Evolutionary conservation across 371 early-diverging fungal species (phyloP).

Genomic region (Mortierella polycephala): DNA sequence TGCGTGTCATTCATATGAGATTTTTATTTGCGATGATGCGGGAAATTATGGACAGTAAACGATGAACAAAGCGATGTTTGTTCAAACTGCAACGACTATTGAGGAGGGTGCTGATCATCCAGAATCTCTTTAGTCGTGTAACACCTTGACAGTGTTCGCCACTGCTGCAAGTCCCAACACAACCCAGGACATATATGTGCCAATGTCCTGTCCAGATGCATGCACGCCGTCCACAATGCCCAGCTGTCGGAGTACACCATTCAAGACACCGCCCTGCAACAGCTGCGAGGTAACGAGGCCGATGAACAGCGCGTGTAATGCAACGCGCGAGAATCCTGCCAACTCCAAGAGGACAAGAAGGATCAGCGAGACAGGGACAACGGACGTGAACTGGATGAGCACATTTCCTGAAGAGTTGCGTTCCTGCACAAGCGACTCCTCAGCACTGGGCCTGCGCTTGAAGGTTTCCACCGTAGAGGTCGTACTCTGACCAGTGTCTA

Average conservation of each 20-base stretch:
- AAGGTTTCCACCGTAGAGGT: constrained; percentile 22
- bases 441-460: constrained; percentile 22
- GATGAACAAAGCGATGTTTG: neutral
- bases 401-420: constrained; percentile 23
- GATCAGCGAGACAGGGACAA: constrained; percentile 37
- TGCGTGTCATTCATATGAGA: neutral
- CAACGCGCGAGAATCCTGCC: constrained; percentile 36
- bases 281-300: constrained; percentile 38
- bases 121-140: constrained; percentile 16
- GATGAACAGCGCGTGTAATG: constrained; percentile 35
- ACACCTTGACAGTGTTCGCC: constrained; percentile 35
- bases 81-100: neutral
- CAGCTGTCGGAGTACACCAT: constrained; percentile 17
- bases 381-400: constrained; percentile 34
- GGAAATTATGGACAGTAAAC: neutral
- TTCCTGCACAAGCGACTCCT: constrained; percentile 21
- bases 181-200: constrained; percentile 30
- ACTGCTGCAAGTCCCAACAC: constrained; percentile 28
- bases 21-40: constrained; percentile 1
- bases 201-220: constrained; percentile 37
- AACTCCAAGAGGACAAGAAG: constrained; percentile 37
- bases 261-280: constrained; percentile 29
- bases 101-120: neutral
- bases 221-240: constrained; percentile 34
- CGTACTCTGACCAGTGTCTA: constrained; percentile 8